Base-by-base conservation (phyloP, 306 rosid species). In the Rubus parviflorus region DNA sequence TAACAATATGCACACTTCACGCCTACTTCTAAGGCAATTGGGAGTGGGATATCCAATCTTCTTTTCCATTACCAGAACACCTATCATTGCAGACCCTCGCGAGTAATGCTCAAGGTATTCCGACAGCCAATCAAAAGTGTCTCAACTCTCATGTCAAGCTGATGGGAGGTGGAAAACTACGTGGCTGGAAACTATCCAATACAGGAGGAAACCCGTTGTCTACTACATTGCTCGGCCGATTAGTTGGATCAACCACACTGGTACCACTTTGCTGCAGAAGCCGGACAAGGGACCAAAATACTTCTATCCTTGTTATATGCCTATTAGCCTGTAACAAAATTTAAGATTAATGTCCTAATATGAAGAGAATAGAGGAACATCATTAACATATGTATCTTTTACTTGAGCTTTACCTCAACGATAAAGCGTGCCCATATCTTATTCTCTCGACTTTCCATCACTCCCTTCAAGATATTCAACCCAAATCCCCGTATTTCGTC, bases 391-490 rank as follows among this genome's bases (percentile, higher is more conserved):
- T 42, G 43, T 7, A 54, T 51, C 46, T 23, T 76, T n/a, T 7
- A 38, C 25, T 69, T 79, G 14, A 5, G 42, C 70, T 70, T 84
- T 83, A 92, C 98, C 98, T 92, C 95, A 52, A 89, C 97, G 15
- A 89, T 81, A 75, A 90, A 92, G 40, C 76, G 88, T 20, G 90
- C 89, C 97, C 98, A 94, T 71, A 92, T 83, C 75, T 94, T 94
- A 25, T 78, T 81, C 62, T 83, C 90, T 78, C 85, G 85, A 40
- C 67, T 46, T 75, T 94, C 93, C 93, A 94, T 92, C 77, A 74
- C 83, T 60, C 92, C 95, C 83, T 92, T 94, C 87, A 94, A 85
- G 45, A 90, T 89, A 68, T 84, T 94, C 80, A 94, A 68, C 46
- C 96, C 96, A 4, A 87, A 85, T 9, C 89, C 86, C n/a, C 88